These are phyloP conservation scores for Colletotrichum caudatum DNA, from an alignment of 2,329 filamentous ascomycete species.

Conservation along the genomic window DNA sequence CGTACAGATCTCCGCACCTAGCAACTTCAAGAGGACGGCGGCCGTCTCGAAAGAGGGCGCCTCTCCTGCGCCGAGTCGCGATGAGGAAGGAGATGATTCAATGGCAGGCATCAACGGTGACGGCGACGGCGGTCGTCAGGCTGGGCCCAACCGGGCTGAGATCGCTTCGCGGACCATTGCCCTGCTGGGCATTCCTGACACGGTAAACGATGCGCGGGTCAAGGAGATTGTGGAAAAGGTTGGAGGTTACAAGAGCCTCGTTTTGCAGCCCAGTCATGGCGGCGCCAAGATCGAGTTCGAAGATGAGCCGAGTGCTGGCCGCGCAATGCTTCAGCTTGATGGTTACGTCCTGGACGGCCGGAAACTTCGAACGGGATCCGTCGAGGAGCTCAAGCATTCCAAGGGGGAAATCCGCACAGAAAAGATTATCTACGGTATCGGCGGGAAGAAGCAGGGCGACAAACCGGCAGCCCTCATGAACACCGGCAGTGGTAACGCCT, in stretches of 20 bases:
- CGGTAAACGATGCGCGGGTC: slow-evolving; percentile 88
- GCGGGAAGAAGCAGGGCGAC: slow-evolving; percentile 44
- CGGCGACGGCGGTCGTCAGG: slow-evolving; percentile 4
- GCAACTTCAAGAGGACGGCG: slow-evolving; percentile 68
- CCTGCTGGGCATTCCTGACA: slow-evolving; percentile 89
- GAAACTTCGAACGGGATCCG: slow-evolving; percentile 65
- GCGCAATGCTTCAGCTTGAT: slow-evolving; percentile 71
- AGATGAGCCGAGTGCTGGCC: slow-evolving; percentile 77
- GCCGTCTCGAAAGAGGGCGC: slow-evolving; percentile 51
- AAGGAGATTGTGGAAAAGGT: slow-evolving; percentile 77
- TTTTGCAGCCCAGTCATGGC: slow-evolving; percentile 83
- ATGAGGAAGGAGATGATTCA: slow-evolving; percentile 54
- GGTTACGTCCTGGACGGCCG: slow-evolving; percentile 66
- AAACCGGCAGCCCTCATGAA: slow-evolving; percentile 48
- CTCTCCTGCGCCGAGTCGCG: slow-evolving; percentile 52
- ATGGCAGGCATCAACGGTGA: slow-evolving; percentile 50
- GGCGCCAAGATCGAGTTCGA: slow-evolving; percentile 89
- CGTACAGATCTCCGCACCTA: slow-evolving; percentile 70
- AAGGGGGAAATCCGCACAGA: slow-evolving; percentile 60
- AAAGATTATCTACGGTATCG: slow-evolving; percentile 54
- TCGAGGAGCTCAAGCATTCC: slow-evolving; percentile 66
- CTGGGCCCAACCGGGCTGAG: slow-evolving; percentile 56
- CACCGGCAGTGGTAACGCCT: slow-evolving; percentile 42
- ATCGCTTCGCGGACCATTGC: slow-evolving; percentile 79
- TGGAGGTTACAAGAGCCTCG: slow-evolving; percentile 79